A percentile compares a stretch with the other conserved stretches of the same genome.
These are phyloP conservation scores for Trametes cinnabarina DNA, from an alignment of 768 basidiomycete species.

Conservation along the genomic window DNA sequence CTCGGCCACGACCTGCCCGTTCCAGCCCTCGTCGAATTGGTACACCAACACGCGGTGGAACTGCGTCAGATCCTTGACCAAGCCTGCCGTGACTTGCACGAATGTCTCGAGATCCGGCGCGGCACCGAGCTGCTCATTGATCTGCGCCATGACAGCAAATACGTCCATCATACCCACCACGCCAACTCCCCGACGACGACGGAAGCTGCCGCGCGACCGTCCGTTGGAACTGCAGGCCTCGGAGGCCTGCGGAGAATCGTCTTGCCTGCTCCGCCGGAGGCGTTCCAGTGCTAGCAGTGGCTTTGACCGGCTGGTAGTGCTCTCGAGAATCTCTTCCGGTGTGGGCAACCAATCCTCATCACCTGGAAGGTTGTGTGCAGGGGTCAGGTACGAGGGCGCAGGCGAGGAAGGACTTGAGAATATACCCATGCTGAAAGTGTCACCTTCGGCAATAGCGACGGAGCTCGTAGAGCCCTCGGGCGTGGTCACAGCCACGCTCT, in stretches of 20 bases:
- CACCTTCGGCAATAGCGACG: not conserved
- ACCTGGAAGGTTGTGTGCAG: slow-evolving; percentile 21
- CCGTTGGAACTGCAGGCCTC: not conserved
- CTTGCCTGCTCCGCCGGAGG: slow-evolving; percentile 48
- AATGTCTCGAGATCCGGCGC: slow-evolving; percentile 66
- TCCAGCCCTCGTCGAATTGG: slow-evolving; percentile 80
- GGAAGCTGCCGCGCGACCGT: slow-evolving; percentile 10
- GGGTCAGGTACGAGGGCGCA: not conserved
- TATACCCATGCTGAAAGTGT: not conserved
- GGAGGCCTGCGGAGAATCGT: not conserved
- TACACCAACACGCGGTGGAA: slow-evolving; percentile 82
- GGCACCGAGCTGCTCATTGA: slow-evolving; percentile 74
- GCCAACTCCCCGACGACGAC: slow-evolving; percentile 24
- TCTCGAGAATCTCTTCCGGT: slow-evolving; percentile 62
- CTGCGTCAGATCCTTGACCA: slow-evolving; percentile 75
- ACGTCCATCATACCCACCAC: slow-evolving; percentile 71
- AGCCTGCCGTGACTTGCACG: slow-evolving; percentile 69
- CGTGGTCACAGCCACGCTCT: slow-evolving; percentile 12
- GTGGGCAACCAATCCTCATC: slow-evolving; percentile 43
- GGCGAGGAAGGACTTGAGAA: slow-evolving; percentile 2
- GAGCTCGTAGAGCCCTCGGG: slow-evolving; percentile 11
- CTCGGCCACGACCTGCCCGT: slow-evolving; percentile 77
- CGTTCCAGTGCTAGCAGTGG: slow-evolving; percentile 72
- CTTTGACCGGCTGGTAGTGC: slow-evolving; percentile 64
- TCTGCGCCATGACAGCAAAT: slow-evolving; percentile 73